phyloP scores from a whole-genome alignment of 345 rosid genomes.

The Nephelium lappaceum region DNA sequence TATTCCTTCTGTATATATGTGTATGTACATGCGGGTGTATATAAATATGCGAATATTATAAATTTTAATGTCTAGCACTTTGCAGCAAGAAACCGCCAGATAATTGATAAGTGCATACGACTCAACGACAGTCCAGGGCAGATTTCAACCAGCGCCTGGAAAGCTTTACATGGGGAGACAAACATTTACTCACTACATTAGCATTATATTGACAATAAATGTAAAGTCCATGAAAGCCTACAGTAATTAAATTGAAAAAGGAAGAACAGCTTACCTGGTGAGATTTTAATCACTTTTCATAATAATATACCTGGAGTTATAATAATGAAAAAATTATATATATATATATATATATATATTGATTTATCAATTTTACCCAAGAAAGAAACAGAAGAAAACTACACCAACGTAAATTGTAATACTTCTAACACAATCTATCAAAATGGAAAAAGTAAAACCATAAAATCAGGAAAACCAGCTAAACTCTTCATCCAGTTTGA shows the following conservation, averaged over 20 bases:
- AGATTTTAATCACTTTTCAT: conserved; percentile 29
- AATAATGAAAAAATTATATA: background rate
- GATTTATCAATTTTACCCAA: background rate
- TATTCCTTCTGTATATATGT: too few relatives aligned
- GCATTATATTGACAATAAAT: background rate
- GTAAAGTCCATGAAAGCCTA: background rate
- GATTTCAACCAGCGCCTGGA: background rate
- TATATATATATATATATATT: too few relatives aligned
- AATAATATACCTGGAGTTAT: conserved; percentile 37
- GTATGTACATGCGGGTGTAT: too few relatives aligned
- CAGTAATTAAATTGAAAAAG: background rate
- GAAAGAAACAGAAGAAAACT: background rate
- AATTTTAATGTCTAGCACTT: background rate
- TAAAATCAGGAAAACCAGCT: background rate
- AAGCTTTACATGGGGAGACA: background rate
- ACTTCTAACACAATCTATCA: background rate
- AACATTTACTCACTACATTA: background rate
- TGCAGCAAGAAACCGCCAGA: background rate
- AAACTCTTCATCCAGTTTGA: background rate
- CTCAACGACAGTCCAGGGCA: background rate
- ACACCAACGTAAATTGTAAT: background rate
- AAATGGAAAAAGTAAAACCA: background rate
- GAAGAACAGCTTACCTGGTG: background rate
- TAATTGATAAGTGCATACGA: background rate
- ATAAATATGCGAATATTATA: too few relatives aligned